These are phyloP conservation scores for Hypholoma sublateritium DNA, from an alignment of 768 basidiomycete species.

Conservation along the genomic window DNA sequence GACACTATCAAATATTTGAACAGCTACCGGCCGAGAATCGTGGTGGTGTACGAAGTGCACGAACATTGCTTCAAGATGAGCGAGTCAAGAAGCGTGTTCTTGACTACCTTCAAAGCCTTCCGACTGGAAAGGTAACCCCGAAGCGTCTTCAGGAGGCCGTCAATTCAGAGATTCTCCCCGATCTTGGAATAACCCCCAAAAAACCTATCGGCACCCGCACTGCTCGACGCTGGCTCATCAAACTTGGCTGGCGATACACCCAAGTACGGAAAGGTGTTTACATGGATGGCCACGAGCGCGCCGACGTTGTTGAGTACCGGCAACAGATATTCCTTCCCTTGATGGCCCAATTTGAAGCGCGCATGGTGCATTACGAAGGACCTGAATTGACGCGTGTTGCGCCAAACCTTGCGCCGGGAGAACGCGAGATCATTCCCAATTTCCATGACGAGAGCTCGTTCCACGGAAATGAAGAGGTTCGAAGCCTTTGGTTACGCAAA, in stretches of 20 bases:
- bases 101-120: constrained; percentile 20
- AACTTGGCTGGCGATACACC: constrained; percentile 30
- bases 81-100: constrained; percentile 14
- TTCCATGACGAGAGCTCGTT: constrained; percentile 34
- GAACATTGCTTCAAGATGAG: constrained; percentile 20
- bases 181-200: constrained; percentile 25
- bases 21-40: constrained; percentile 22
- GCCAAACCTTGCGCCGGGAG: constrained; percentile 23
- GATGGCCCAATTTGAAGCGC: background rate
- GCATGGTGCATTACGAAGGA: constrained; percentile 20
- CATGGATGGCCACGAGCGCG: constrained; percentile 21
- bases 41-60: constrained; percentile 1
- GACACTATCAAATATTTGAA: constrained; percentile 37
- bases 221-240: constrained; percentile 36
- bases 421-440: constrained; percentile 24
- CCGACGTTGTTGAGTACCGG: constrained; percentile 18
- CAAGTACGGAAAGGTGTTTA: constrained; percentile 31
- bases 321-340: constrained; percentile 11
- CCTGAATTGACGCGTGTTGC: constrained; percentile 15
- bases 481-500: constrained; percentile 13
- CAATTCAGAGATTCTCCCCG: constrained; percentile 28
- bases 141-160: constrained; percentile 21
- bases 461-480: constrained; percentile 25
- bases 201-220: constrained; percentile 28
- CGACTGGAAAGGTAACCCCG: constrained; percentile 30